Evolutionary conservation across 2,329 filamentous ascomycete genomes (phyloP), one percentile per base, ranked within the genome.

Genomic region (Pseudomassariella vexata): DNA sequence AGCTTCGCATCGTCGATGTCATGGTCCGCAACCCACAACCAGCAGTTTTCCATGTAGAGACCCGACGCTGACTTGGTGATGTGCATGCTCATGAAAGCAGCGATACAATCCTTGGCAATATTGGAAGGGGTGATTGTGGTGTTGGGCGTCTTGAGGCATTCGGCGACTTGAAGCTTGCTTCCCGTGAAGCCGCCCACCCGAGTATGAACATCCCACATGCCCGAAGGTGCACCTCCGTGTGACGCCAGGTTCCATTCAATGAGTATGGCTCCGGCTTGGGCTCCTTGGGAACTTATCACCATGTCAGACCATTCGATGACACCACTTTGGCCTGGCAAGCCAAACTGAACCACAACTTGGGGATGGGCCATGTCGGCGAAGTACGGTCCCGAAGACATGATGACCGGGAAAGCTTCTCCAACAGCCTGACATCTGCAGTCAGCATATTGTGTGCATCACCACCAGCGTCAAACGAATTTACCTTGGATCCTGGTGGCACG

Each of bases 161-260:
- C 70, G 46, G 71, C 65, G 32, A 76, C 71, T 52, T 84, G 77
- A 6, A 86, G 68, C 24, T 79, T 63, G 11, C 82, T 85, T 21
- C 83, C 83, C 2, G 77, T 73, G 31, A 76, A 78, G 3, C 84
- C 85, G 41, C 82, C 84, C 30, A 89, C 71, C 42, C 85, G 79
- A 49, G 83, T 75, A 57, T 90, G 84, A 9, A 82, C 74, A 50
- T 89, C 85, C 84, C 84, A 90, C 56, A 82, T 68, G 5, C 75
- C 77, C 6, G 62, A 62, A 10, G 68, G 65, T 32, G 52, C 54
- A 11, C 37, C 24, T 4, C 32, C 38, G 6, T 30, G 32, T 7
- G 49, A 46, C 36, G 44, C 32, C 1, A 82, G 57, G 48, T 85
- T 85, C 67, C 74, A 83, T 44, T 85, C 63, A 34, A 84, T 69